Conservation (phyloP, 768 basidiomycete genomes). For the Artomyces pyxidatus region DNA sequence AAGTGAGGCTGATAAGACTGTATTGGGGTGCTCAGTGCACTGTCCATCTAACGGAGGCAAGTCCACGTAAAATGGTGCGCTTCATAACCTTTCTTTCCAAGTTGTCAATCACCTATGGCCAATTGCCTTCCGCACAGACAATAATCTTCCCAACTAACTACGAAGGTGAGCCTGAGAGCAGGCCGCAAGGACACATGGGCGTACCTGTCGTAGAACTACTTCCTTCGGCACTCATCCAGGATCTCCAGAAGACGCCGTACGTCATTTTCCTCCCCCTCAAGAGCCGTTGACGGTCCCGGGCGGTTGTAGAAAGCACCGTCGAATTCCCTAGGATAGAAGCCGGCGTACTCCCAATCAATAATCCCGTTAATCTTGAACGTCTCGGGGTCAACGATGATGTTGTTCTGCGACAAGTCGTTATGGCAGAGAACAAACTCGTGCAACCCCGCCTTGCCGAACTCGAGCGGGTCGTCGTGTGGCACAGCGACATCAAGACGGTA, state of each 20-base stretch:
- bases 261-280: background rate
- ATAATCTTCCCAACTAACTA: too few species aligned
- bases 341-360: background rate
- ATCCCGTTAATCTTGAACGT: background rate
- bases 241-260: background rate
- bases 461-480: background rate
- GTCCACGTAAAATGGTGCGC: too few species aligned
- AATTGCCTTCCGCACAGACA: too few species aligned
- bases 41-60: too few species aligned
- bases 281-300: background rate
- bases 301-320: background rate
- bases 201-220: too few species aligned
- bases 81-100: too few species aligned
- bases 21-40: too few species aligned
- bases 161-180: too few species aligned
- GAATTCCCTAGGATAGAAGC: background rate
- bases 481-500: background rate
- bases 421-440: background rate
- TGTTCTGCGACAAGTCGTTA: background rate
- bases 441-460: background rate
- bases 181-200: too few species aligned
- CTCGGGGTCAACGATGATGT: background rate
- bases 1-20: too few species aligned
- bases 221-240: background rate
- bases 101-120: too few species aligned